A percentile compares a stretch with the other conserved stretches of the same genome.
These are phyloP conservation scores for Cichorium intybus DNA, from an alignment of 140 eudicot species.

Conservation along the genomic window DNA sequence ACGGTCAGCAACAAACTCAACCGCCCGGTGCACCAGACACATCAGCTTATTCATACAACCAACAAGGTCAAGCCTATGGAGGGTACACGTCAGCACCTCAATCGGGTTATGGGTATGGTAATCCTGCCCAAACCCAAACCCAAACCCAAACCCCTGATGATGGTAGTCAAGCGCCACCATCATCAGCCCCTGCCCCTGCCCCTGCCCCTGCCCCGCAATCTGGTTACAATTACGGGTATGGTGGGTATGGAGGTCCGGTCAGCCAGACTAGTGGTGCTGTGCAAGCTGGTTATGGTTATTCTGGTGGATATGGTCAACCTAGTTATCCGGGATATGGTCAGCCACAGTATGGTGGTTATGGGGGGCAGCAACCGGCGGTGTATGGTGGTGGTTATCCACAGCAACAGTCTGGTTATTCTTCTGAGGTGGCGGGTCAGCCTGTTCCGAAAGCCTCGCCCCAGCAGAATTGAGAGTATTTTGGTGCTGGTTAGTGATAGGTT, in stretches of 20 bases:
- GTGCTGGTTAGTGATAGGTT: slow-evolving; percentile 9
- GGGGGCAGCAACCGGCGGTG: slow-evolving; percentile 61
- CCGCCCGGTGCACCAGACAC: slow-evolving; percentile 50
- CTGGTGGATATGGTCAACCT: slow-evolving; percentile 53
- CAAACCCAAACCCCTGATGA: slow-evolving; percentile 71
- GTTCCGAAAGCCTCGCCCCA: slow-evolving; percentile 68
- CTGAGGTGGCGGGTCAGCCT: slow-evolving; percentile 52
- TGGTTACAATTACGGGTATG: no score
- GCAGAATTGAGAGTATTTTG: slow-evolving; percentile 39
- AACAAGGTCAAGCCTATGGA: slow-evolving; percentile 75
- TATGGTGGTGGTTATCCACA: slow-evolving; percentile 75
- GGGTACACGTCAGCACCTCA: slow-evolving; percentile 49
- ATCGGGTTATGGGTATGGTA: slow-evolving; percentile 55
- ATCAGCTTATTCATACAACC: slow-evolving; percentile 55
- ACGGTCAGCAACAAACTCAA: slow-evolving; percentile 74
- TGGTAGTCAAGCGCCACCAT: slow-evolving; percentile 61
- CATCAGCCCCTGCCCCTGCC: no score
- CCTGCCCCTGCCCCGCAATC: no score
- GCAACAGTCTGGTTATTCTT: slow-evolving; percentile 35
- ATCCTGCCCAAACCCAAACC: no score
- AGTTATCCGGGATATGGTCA: slow-evolving; percentile 58
- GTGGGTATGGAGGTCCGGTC: no score
- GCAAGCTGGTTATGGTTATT: slow-evolving; percentile 64
- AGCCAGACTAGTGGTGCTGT: slow-evolving; percentile 54
- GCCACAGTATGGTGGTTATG: slow-evolving; percentile 64